Conservation (phyloP, 306 rosid genomes). For the Cercis canadensis region DNA sequence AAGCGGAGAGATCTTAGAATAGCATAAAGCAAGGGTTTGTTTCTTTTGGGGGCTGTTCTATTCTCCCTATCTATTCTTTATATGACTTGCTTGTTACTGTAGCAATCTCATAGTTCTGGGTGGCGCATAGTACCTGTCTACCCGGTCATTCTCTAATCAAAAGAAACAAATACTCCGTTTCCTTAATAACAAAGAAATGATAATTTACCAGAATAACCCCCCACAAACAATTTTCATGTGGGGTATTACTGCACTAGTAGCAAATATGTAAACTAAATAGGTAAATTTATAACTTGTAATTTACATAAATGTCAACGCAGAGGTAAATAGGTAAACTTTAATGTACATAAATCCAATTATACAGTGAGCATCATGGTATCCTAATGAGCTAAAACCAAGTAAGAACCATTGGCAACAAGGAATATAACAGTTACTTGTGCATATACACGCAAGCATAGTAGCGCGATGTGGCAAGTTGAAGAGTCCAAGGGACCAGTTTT, state of each 20-base stretch:
- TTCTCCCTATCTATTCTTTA: constrained; percentile 63
- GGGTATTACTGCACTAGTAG: background rate
- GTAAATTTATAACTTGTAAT: background rate
- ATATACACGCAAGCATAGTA: constrained; percentile 24
- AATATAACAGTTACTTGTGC: constrained; percentile 30
- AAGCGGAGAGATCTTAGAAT: constrained; percentile 76
- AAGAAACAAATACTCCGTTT: constrained; percentile 49
- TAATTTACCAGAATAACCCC: constrained; percentile 50
- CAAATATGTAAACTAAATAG: background rate
- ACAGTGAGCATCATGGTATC: background rate
- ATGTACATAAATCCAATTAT: no score
- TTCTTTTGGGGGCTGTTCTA: constrained; percentile 75
- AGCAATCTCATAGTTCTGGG: constrained; percentile 42
- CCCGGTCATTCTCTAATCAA: constrained; percentile 41
- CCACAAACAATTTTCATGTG: constrained; percentile 1
- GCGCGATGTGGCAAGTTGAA: constrained; percentile 56
- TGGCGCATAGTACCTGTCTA: constrained; percentile 50
- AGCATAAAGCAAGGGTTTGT: constrained; percentile 85
- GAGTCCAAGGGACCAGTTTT: constrained; percentile 42
- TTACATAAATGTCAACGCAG: no score
- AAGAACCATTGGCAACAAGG: constrained; percentile 9
- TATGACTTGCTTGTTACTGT: constrained; percentile 53
- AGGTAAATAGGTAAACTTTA: no score
- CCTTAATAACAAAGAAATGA: constrained; percentile 73
- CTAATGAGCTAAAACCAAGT: constrained; percentile 21